Base-by-base conservation (phyloP, 805 yeast genomes). In the Candida dajiaensis region DNA sequence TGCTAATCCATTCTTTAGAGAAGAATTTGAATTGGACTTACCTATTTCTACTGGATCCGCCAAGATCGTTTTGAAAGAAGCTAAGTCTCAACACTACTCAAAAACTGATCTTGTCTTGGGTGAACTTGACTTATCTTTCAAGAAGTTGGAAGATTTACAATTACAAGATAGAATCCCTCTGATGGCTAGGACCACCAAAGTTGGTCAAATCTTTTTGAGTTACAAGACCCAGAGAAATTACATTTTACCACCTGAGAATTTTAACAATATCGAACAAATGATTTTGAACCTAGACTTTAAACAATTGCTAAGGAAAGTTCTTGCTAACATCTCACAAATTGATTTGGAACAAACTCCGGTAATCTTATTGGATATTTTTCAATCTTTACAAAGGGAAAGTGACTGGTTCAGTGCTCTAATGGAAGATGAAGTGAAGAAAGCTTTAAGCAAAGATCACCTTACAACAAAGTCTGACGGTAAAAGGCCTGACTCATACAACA, bases 1-100 rank as follows among this genome's bases (percentile, higher is more conserved):
- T 3, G 53, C 62, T 0, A 72, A 73, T 45, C 90, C 95, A 1
- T 87, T 87, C 59, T 90, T 96, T 94, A 79, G 89, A 58, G 96
- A 90, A 57, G 78, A 73, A 40, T 85, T 86, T 58, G 66, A 74
- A 2, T 67, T 85, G n/a, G 78, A 81, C 43, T 67, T 82, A 38
- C 83, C 86, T 10, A 45, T 68, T 7, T 50, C 72, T 40, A 78
- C 81, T 3, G 77, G 72, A 56, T 72, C 70, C 59, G 70, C 80
- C 52, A 77, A 69, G 52, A 71, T 78, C 15, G 64, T 69, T 41
- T 69, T 78, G 46, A 81, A 69, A 55, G 59, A 57, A 40, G 63
- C 59, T 5, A 44, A 48, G 2, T 40, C 50, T 6, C 31, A 31
- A 12, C 23, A 19, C 15, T 59, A 57, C 37, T 35, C 47, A 6